These are phyloP conservation scores for Plasmodium falciparum DNA, from an alignment of 169 alveolate genomes.

Conservation along the genomic window DNA sequence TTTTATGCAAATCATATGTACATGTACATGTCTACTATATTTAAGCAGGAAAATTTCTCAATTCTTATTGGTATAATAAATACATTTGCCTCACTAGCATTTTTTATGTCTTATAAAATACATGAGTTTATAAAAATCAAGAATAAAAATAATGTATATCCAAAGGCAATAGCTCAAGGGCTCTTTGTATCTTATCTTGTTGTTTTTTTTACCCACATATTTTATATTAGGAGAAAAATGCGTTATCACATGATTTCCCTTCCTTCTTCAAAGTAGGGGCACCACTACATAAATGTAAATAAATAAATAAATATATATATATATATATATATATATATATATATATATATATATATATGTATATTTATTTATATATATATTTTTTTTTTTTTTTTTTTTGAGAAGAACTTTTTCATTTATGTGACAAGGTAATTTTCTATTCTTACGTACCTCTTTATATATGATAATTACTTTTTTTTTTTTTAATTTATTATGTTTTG, in stretches of 20 bases:
- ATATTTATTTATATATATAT: too few species aligned
- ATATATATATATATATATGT: too few species aligned
- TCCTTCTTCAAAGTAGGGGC: too few species aligned
- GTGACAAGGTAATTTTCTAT: too few species aligned
- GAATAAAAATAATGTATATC: slow-evolving; percentile 6
- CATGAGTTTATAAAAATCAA: slow-evolving; percentile 28
- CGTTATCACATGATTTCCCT: background rate
- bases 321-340: too few species aligned
- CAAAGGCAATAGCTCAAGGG: background rate
- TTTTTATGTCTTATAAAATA: slow-evolving; percentile 49
- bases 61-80: slow-evolving; percentile 67
- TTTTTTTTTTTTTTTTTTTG: background rate
- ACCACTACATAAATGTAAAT: too few species aligned
- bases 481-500: too few species aligned
- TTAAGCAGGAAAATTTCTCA: slow-evolving; percentile 52
- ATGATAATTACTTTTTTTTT: too few species aligned
- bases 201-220: slow-evolving; percentile 19
- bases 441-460: too few species aligned
- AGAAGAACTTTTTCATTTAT: too few species aligned
- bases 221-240: slow-evolving; percentile 31
- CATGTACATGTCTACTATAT: slow-evolving; percentile 74
- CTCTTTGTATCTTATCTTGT: slow-evolving; percentile 17
- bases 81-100: slow-evolving; percentile 51
- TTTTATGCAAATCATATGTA: slow-evolving; percentile 75
- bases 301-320: too few species aligned